These are phyloP conservation scores for Echinochloa phyllopogon DNA, from an alignment of 176 grass and related monocot species.

Conservation along the genomic window DNA sequence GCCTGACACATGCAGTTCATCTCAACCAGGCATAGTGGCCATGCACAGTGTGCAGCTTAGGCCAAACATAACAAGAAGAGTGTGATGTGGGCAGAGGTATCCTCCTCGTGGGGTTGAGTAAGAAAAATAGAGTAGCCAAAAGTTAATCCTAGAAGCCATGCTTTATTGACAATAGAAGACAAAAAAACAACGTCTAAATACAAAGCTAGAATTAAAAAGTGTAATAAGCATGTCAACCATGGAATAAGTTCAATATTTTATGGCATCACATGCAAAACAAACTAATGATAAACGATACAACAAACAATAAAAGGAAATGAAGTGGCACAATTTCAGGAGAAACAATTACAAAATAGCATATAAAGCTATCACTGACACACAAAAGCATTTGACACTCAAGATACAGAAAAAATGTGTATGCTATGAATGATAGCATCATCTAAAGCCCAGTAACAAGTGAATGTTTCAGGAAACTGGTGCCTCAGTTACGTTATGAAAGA, in stretches of 20 bases:
- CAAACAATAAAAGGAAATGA: not conserved
- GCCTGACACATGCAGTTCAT: not conserved
- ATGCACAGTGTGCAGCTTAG: not conserved
- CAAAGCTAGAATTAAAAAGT: not conserved
- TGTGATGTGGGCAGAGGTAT: not conserved
- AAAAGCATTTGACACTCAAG: constrained; percentile 11
- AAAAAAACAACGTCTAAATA: constrained; percentile 8
- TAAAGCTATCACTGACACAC: not conserved
- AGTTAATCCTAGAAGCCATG: not conserved
- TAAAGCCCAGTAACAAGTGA: not conserved
- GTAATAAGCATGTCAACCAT: not conserved
- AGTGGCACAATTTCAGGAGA: not conserved
- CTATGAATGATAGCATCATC: not conserved
- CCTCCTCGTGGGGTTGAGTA: not conserved
- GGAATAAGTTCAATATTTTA: not conserved
- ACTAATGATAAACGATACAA: not conserved
- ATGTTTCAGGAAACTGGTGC: not conserved
- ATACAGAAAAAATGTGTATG: not conserved
- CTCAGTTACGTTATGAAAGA: not conserved
- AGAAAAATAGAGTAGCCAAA: not conserved
- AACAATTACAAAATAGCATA: not conserved
- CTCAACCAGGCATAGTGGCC: constrained; percentile 8
- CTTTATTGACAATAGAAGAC: not conserved
- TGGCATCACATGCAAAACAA: constrained; percentile 1
- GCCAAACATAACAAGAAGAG: not conserved